phyloP scores from a whole-genome alignment of 2,329 filamentous ascomycete species.

The Tolypocladium tropicale region DNA sequence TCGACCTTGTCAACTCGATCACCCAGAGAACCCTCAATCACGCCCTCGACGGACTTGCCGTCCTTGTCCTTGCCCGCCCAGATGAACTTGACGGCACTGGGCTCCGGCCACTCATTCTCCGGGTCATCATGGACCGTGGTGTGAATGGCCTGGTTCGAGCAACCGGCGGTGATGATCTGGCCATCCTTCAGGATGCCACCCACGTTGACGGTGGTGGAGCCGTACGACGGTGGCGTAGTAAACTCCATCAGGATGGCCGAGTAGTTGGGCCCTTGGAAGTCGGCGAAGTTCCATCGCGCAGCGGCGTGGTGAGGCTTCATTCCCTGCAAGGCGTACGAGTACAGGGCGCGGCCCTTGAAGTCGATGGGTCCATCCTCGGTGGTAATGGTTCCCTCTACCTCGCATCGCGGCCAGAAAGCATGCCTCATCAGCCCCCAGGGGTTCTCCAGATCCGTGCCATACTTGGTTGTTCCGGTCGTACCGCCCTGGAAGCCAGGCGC shows the following conservation, averaged over 20 bases:
- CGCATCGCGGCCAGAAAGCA: constrained; percentile 86
- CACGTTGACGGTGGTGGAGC: constrained; percentile 71
- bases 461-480: constrained; percentile 73
- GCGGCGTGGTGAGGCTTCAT: constrained; percentile 99
- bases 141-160: constrained; percentile 57
- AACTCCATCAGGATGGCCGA: constrained; percentile 94
- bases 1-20: constrained; percentile 68
- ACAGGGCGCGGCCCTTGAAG: constrained; percentile 70
- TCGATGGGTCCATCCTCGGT: constrained; percentile 74
- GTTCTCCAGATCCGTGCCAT: constrained; percentile 72
- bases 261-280: constrained; percentile 80
- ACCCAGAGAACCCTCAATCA: constrained; percentile 59
- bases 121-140: constrained; percentile 58
- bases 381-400: constrained; percentile 71
- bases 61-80: constrained; percentile 76
- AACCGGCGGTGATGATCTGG: constrained; percentile 66
- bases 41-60: constrained; percentile 59
- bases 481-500: constrained; percentile 79
- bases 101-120: constrained; percentile 83
- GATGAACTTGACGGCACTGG: constrained; percentile 59
- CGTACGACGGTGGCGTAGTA: constrained; percentile 88
- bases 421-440: constrained; percentile 94
- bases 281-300: constrained; percentile 83
- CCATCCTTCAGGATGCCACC: constrained; percentile 74
- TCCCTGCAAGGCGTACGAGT: constrained; percentile 80